Evolutionary conservation across 257 asterid genomes (phyloP).

Genomic region (Plantago major): DNA sequence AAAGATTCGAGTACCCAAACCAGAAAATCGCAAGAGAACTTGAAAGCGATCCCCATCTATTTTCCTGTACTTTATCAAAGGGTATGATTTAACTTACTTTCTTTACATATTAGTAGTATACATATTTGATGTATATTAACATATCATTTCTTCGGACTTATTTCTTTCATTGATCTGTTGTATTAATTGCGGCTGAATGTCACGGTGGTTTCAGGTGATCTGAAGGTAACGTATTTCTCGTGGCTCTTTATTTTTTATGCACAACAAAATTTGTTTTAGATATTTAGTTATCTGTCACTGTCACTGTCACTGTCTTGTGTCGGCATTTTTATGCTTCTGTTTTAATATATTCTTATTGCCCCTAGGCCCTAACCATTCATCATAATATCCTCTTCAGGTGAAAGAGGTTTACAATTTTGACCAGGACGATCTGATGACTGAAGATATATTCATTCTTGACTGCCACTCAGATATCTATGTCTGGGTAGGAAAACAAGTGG

Average conservation of each 20-base stretch:
- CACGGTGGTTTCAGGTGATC: slow-evolving; percentile 57
- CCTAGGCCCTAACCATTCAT: neutral
- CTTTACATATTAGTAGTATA: slow-evolving; percentile 3
- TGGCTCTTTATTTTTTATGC: slow-evolving; percentile 3
- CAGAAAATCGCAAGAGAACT: slow-evolving; percentile 48
- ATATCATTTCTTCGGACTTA: slow-evolving; percentile 24
- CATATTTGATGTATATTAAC: slow-evolving; percentile 13
- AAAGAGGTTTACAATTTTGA: slow-evolving; percentile 70
- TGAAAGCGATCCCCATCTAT: slow-evolving; percentile 70
- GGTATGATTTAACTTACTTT: slow-evolving; percentile 30
- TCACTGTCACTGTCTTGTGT: slow-evolving; percentile 2
- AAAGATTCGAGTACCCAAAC: slow-evolving; percentile 54
- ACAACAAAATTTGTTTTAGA: neutral
- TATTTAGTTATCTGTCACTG: neutral
- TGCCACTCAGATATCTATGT: slow-evolving; percentile 63
- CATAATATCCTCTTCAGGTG: slow-evolving; percentile 46
- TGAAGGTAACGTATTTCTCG: slow-evolving; percentile 53
- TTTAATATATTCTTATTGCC: neutral
- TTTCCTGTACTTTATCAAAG: slow-evolving; percentile 39
- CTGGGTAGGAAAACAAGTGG: slow-evolving; percentile 82
- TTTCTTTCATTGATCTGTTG: slow-evolving; percentile 25
- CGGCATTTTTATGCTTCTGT: slow-evolving; percentile 4
- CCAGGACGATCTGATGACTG: slow-evolving; percentile 92
- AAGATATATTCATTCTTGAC: slow-evolving; percentile 70
- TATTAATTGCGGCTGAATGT: slow-evolving; percentile 27